phyloP scores from a whole-genome alignment of 768 basidiomycete genomes.

The Tulasnella sp. region DNA sequence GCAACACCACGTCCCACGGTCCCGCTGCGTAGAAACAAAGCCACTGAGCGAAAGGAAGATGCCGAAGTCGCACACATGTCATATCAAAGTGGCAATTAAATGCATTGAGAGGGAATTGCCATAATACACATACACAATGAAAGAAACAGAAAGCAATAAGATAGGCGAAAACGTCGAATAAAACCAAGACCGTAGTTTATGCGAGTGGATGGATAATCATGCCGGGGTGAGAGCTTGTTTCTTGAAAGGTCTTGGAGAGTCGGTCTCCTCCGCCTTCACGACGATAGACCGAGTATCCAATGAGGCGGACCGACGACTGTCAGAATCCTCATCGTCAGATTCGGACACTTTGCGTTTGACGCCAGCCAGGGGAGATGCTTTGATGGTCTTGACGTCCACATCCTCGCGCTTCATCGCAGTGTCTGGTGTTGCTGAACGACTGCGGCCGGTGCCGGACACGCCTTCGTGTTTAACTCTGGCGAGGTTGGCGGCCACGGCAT shows the following conservation, averaged over 20 bases:
- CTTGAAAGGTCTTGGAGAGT: constrained; percentile 28
- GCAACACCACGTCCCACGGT: neutral
- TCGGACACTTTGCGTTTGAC: constrained; percentile 23
- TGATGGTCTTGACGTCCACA: neutral
- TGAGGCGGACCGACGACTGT: neutral
- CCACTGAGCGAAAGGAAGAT: neutral
- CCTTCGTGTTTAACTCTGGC: constrained; percentile 55
- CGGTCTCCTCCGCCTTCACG: constrained; percentile 18
- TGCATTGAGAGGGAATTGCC: neutral
- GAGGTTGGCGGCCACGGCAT: constrained; percentile 43
- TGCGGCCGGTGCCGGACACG: constrained; percentile 64
- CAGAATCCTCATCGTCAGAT: constrained; percentile 21
- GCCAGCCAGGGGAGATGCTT: constrained; percentile 26
- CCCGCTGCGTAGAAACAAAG: neutral
- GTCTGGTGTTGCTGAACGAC: constrained; percentile 81
- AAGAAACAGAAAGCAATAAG: neutral
- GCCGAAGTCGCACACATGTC: constrained; percentile 10
- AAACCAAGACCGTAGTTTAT: neutral
- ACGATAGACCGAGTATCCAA: neutral
- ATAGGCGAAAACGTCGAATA: neutral
- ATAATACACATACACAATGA: constrained; percentile 16
- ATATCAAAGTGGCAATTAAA: neutral
- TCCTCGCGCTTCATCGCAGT: constrained; percentile 32
- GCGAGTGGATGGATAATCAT: neutral
- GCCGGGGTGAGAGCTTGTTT: constrained; percentile 20